A percentile compares a stretch with the other conserved stretches of the same genome.
phyloP scores from a whole-genome alignment of 2,329 filamentous ascomycete species.

The Cladophialophora carrionii region DNA sequence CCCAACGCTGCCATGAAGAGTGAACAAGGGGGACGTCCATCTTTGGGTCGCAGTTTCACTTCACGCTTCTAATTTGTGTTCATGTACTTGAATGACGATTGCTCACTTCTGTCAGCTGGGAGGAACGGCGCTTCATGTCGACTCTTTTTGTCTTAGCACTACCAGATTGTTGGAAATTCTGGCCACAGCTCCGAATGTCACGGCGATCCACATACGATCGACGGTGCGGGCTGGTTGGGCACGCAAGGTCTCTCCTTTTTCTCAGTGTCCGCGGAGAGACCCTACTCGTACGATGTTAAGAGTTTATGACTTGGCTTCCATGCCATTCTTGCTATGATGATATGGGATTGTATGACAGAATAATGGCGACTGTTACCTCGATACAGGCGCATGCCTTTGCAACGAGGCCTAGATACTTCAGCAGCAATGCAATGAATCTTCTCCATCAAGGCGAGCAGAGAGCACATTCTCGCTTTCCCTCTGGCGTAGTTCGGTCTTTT shows the following conservation, averaged over 20 bases:
- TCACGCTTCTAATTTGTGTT: conserved; percentile 32
- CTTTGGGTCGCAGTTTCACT: conserved; percentile 34
- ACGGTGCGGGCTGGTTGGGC: neutral
- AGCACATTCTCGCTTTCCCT: neutral
- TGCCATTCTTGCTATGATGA: conserved; percentile 30
- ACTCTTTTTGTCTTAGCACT: conserved; percentile 10
- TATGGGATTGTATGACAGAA: conserved; percentile 33
- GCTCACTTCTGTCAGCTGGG: conserved; percentile 3
- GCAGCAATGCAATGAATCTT: conserved; percentile 32
- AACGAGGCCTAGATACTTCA: conserved; percentile 26
- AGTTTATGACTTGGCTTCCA: conserved; percentile 31
- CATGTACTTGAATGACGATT: conserved; percentile 16
- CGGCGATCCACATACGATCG: neutral
- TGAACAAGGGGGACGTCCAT: conserved; percentile 27
- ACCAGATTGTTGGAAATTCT: conserved; percentile 12
- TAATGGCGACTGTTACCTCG: conserved; percentile 25
- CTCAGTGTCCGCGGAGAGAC: conserved; percentile 7
- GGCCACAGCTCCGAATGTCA: neutral
- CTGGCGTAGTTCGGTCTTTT: neutral
- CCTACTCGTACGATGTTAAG: conserved; percentile 31
- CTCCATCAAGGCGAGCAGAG: neutral
- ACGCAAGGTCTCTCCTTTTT: neutral
- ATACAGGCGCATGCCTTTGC: conserved; percentile 12
- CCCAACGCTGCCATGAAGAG: conserved; percentile 5
- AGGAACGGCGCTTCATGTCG: conserved; percentile 8